phyloP scores from a whole-genome alignment of 2,329 filamentous ascomycete species.

The Fusarium musae region DNA sequence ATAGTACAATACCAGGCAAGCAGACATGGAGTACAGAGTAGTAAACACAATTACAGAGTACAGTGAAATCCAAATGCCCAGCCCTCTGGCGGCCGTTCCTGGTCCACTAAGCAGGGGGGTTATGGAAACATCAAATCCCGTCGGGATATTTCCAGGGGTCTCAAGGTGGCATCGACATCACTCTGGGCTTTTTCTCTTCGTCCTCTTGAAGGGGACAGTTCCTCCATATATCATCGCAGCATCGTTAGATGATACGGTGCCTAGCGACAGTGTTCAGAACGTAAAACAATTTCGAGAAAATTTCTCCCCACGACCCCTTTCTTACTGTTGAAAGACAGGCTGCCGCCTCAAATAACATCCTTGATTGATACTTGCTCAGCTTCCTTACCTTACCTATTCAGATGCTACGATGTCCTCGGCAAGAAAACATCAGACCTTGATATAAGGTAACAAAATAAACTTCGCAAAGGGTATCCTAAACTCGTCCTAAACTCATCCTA shows the following conservation, averaged over 20 bases:
- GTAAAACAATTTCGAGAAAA: slow-evolving; percentile 16
- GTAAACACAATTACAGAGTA: neutral
- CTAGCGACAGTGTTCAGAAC: neutral
- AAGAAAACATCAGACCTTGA: no score
- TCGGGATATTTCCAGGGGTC: slow-evolving; percentile 19
- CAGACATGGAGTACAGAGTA: neutral
- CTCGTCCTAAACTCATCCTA: no score
- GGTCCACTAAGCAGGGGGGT: neutral
- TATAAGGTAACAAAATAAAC: no score
- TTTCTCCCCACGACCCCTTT: slow-evolving; percentile 2
- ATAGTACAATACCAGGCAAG: neutral
- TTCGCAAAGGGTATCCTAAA: no score
- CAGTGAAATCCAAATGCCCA: neutral
- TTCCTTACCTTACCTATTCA: neutral
- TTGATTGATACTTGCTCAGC: neutral
- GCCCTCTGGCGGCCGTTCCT: slow-evolving; percentile 15
- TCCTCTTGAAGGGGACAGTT: slow-evolving; percentile 18
- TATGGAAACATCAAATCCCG: slow-evolving; percentile 6
- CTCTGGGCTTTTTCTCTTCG: neutral
- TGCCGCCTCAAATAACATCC: neutral
- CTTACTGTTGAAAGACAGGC: neutral
- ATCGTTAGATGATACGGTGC: neutral
- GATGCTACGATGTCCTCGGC: neutral
- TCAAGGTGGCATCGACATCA: slow-evolving; percentile 12
- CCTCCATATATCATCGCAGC: slow-evolving; percentile 4